A percentile compares a stretch with the other conserved stretches of the same genome.
phyloP scores from a whole-genome alignment of 129 eudicot species.

The Gnaphalium uliginosum region DNA sequence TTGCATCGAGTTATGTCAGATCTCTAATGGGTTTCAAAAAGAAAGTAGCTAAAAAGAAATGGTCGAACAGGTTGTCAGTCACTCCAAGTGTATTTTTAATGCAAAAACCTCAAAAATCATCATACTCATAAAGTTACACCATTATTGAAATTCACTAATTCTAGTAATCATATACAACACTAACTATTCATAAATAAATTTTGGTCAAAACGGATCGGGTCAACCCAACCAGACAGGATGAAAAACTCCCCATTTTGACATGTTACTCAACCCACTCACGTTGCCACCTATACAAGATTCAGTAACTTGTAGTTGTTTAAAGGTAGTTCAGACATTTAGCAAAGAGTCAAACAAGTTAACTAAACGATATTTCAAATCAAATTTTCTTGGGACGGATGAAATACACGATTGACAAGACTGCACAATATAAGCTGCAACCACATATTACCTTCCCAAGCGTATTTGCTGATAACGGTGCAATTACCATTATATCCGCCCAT shows the following conservation, averaged over 20 bases:
- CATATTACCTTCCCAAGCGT: slow-evolving; percentile 84
- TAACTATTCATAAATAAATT: not conserved
- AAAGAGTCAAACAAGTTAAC: not conserved
- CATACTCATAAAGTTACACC: not conserved
- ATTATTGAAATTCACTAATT: not conserved
- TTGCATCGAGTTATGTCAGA: not conserved
- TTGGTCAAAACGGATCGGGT: not conserved
- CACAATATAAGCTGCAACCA: not conserved
- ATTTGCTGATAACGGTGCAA: slow-evolving; percentile 95
- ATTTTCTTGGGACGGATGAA: not conserved
- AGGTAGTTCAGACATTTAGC: not conserved
- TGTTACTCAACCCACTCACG: not conserved
- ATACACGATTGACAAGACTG: not conserved
- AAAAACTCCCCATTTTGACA: not conserved
- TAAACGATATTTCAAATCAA: not conserved
- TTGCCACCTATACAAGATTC: not conserved
- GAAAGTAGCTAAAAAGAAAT: not conserved
- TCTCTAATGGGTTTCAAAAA: not conserved
- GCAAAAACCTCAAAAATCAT: not conserved
- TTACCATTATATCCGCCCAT: slow-evolving; percentile 95
- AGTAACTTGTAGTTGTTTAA: not conserved
- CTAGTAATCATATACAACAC: not conserved
- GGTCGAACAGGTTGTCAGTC: not conserved
- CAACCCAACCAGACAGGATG: not conserved
- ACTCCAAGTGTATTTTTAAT: not conserved